Percentiles rank a stretch among this genome's conserved stretches.
These are phyloP conservation scores for Clavispora fructus DNA, from an alignment of 805 yeast species.

Conservation along the genomic window DNA sequence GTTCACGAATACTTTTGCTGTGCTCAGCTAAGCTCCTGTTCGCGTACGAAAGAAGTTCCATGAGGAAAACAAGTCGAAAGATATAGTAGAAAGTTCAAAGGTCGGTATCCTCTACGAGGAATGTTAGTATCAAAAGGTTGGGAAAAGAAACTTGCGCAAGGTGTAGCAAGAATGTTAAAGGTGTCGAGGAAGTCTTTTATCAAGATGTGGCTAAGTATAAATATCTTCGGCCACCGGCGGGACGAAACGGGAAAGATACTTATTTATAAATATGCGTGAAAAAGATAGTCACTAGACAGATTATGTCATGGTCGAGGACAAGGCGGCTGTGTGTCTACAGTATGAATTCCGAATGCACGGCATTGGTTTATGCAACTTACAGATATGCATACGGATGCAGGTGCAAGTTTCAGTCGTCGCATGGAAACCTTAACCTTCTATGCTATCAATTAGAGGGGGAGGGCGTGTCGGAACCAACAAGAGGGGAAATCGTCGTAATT, in stretches of 20 bases:
- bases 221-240: neutral
- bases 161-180: neutral
- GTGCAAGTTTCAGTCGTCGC: neutral
- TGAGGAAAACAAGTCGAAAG: neutral
- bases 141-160: neutral
- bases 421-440: neutral
- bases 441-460: neutral
- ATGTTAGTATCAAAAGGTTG: neutral
- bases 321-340: neutral
- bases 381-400: neutral
- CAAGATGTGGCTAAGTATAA: neutral
- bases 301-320: neutral
- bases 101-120: neutral
- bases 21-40: neutral
- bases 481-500: neutral
- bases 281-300: neutral
- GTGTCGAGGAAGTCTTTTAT: too few species aligned
- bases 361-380: neutral
- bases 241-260: neutral
- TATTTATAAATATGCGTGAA: neutral
- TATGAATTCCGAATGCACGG: neutral
- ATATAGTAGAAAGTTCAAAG: neutral
- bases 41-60: conserved; percentile 1
- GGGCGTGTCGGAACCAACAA: neutral
- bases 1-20: neutral